Conservation (phyloP, 177 flowering plant genomes). For the Telopea speciosissima region DNA sequence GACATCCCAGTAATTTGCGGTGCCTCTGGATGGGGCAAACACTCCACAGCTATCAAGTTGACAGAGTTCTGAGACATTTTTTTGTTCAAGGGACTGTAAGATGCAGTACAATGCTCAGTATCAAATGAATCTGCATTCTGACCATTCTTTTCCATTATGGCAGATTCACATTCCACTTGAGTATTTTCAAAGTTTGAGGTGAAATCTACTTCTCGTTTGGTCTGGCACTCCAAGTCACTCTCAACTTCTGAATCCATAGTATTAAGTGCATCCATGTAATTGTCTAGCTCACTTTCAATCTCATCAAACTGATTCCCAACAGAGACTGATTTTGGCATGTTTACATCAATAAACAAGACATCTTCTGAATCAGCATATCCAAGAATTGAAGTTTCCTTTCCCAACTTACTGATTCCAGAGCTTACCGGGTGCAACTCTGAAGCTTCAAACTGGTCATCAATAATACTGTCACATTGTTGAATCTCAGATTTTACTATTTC, state of each 20-base stretch:
- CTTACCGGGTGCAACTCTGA: conserved; percentile 16
- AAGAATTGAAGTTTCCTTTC: conserved; percentile 10
- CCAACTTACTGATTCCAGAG: conserved; percentile 11
- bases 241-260: conserved; percentile 84
- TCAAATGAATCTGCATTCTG: conserved; percentile 21
- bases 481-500: conserved; percentile 43
- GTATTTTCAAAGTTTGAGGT: conserved; percentile 14
- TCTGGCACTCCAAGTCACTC: conserved; percentile 60
- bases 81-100: conserved; percentile 17
- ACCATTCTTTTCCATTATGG: neutral
- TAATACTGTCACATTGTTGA: conserved; percentile 9
- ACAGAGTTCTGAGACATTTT: conserved; percentile 11
- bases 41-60: conserved; percentile 16
- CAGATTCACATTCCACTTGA: conserved; percentile 19
- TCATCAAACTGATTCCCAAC: conserved; percentile 38
- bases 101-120: conserved; percentile 22
- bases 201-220: conserved; percentile 42
- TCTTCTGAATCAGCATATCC: neutral
- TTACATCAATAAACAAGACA: neutral
- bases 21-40: conserved; percentile 15
- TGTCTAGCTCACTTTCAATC: conserved; percentile 69
- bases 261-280: conserved; percentile 77
- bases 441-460: conserved; percentile 19
- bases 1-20: conserved; percentile 18
- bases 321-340: conserved; percentile 15